phyloP scores from a whole-genome alignment of 2,329 filamentous ascomycete genomes.

The Colletotrichum truncatum region DNA sequence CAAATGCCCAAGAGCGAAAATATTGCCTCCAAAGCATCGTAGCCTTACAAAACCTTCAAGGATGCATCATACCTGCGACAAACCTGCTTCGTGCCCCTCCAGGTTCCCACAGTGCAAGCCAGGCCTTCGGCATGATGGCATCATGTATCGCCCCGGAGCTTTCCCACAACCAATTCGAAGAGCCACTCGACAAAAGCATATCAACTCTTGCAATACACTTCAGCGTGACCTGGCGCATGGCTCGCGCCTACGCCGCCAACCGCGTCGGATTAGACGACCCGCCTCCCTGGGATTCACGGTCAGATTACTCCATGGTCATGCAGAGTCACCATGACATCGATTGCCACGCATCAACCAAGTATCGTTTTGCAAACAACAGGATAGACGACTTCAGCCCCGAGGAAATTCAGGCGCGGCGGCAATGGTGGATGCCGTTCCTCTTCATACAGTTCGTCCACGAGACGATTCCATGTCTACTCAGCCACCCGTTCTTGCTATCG shows the following conservation, averaged over 20 bases:
- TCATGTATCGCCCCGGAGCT: neutral
- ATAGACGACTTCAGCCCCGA: slow-evolving; percentile 51
- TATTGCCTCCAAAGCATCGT: slow-evolving; percentile 52
- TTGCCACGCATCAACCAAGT: slow-evolving; percentile 57
- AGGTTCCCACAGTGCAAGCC: neutral
- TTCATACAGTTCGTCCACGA: slow-evolving; percentile 62
- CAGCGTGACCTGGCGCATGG: slow-evolving; percentile 57
- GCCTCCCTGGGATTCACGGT: slow-evolving; percentile 54
- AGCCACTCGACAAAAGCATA: slow-evolving; percentile 46
- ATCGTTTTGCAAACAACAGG: slow-evolving; percentile 59
- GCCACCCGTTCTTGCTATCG: slow-evolving; percentile 62
- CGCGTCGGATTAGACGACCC: slow-evolving; percentile 52
- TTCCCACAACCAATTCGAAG: neutral
- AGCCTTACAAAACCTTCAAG: slow-evolving; percentile 52
- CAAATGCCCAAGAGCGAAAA: slow-evolving; percentile 33
- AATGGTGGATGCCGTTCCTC: slow-evolving; percentile 64
- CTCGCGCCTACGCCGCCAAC: slow-evolving; percentile 54
- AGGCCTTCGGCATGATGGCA: neutral
- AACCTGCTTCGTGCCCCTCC: neutral
- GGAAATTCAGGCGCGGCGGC: slow-evolving; percentile 52
- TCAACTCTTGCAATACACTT: slow-evolving; percentile 53
- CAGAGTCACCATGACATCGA: slow-evolving; percentile 61
- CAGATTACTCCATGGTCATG: slow-evolving; percentile 61
- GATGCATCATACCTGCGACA: slow-evolving; percentile 33
- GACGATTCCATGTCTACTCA: slow-evolving; percentile 60